Conservation (phyloP, 2,329 filamentous ascomycete genomes). For the Clonostachys sp. region DNA sequence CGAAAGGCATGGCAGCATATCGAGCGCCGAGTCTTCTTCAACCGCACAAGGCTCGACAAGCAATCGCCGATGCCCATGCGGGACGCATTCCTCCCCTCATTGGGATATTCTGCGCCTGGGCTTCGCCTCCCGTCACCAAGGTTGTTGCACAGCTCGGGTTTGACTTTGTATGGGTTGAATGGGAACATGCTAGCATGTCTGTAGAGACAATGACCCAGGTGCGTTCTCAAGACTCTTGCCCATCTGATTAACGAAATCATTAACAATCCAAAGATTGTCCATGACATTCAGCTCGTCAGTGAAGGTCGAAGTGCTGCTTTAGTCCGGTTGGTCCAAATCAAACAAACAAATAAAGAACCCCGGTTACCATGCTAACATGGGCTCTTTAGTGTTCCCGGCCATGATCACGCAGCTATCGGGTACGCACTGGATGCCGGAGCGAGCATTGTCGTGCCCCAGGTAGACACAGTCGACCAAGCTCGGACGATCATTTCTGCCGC, state of each 20-base stretch:
- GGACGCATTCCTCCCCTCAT: slow-evolving; percentile 36
- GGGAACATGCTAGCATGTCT: slow-evolving; percentile 38
- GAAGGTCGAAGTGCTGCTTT: slow-evolving; percentile 36
- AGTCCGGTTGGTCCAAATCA: no score
- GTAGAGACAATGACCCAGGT: slow-evolving; percentile 45
- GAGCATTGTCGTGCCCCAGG: slow-evolving; percentile 38
- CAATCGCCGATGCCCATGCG: slow-evolving; percentile 38
- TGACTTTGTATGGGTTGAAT: slow-evolving; percentile 39
- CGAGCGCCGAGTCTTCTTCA: slow-evolving; percentile 38
- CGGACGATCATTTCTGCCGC: slow-evolving; percentile 34
- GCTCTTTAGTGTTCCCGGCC: slow-evolving; percentile 37
- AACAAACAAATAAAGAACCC: no score
- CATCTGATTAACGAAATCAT: no score
- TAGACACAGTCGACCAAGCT: slow-evolving; percentile 40
- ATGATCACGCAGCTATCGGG: slow-evolving; percentile 40
- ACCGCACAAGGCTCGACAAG: slow-evolving; percentile 36
- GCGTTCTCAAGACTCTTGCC: no score
- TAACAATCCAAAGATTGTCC: slow-evolving; percentile 41
- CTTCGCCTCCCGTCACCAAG: slow-evolving; percentile 29
- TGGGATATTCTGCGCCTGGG: slow-evolving; percentile 33
- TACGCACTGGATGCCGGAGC: slow-evolving; percentile 42
- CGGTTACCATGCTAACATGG: no score
- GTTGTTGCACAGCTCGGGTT: slow-evolving; percentile 34
- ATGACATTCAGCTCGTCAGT: slow-evolving; percentile 39
- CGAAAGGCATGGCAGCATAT: slow-evolving; percentile 32